These are phyloP conservation scores for Yarrowia alimentaria DNA, from an alignment of 805 yeast genomes.

Conservation along the genomic window DNA sequence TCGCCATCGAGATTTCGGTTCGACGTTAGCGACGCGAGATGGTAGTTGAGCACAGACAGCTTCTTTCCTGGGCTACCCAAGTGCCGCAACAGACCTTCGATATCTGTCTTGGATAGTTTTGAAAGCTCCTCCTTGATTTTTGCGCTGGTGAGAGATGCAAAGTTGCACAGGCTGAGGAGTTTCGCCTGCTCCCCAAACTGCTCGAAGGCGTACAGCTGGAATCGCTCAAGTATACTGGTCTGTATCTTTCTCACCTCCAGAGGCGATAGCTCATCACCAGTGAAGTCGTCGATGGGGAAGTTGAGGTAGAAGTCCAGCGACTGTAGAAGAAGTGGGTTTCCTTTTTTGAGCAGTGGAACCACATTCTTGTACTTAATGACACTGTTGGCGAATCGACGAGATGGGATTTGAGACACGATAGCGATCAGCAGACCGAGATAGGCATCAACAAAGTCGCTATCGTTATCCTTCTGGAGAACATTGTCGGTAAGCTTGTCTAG, in stretches of 20 bases:
- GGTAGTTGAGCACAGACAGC: constrained; percentile 5
- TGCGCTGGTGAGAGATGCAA: constrained; percentile 32
- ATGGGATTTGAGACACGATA: constrained; percentile 45
- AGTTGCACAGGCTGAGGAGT: constrained; percentile 3
- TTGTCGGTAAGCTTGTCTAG: not conserved
- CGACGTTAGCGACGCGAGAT: constrained; percentile 1
- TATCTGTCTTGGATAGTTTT: not conserved
- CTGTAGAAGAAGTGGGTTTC: not conserved
- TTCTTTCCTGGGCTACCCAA: constrained; percentile 18
- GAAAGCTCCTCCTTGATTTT: constrained; percentile 29
- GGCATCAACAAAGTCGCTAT: constrained; percentile 4
- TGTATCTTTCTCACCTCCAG: constrained; percentile 7
- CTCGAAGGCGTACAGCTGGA: constrained; percentile 20
- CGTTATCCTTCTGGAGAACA: constrained; percentile 7
- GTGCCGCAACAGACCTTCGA: constrained; percentile 2
- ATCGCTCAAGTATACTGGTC: constrained; percentile 6
- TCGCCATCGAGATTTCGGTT: constrained; percentile 13
- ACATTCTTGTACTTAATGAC: constrained; percentile 39
- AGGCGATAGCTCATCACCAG: constrained; percentile 36
- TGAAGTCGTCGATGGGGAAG: constrained; percentile 47
- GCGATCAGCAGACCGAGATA: constrained; percentile 34
- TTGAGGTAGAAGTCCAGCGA: constrained; percentile 37
- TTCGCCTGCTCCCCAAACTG: not conserved
- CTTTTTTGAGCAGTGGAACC: constrained; percentile 30
- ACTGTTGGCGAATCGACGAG: constrained; percentile 42